phyloP scores from a whole-genome alignment of 495 filamentous ascomycete genomes.

The Neurospora sp. region DNA sequence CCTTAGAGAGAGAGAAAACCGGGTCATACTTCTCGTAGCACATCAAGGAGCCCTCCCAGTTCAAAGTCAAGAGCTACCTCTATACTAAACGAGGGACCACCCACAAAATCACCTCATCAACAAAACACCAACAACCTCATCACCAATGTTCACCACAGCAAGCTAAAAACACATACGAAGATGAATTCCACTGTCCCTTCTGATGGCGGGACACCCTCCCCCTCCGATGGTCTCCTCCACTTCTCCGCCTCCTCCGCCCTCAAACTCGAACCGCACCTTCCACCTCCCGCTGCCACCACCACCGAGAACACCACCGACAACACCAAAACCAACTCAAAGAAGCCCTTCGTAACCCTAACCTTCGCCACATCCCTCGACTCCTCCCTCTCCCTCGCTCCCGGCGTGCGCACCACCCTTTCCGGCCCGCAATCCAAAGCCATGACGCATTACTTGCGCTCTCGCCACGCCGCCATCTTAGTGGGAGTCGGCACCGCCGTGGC shows the following conservation, averaged over 20 bases:
- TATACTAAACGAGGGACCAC: too few relatives aligned
- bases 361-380: constrained; percentile 88
- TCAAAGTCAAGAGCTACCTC: too few relatives aligned
- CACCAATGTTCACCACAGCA: neutral
- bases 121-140: neutral
- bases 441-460: constrained; percentile 79
- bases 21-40: too few relatives aligned
- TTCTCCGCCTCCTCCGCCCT: constrained; percentile 1
- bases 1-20: too few relatives aligned
- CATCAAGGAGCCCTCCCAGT: too few relatives aligned
- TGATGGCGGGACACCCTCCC: neutral
- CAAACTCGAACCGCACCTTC: constrained; percentile 5
- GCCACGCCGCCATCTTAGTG: constrained; percentile 76
- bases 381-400: constrained; percentile 61
- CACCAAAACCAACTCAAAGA: neutral
- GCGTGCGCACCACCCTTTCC: constrained; percentile 68
- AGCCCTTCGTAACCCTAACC: constrained; percentile 57
- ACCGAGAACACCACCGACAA: too few relatives aligned
- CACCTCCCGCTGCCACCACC: neutral
- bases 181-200: neutral
- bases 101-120: neutral
- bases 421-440: constrained; percentile 75
- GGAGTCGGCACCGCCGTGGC: constrained; percentile 75
- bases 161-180: neutral
- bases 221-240: constrained; percentile 2